These are phyloP conservation scores for Coemansia erecta DNA, from an alignment of 192 early-diverging fungal species.

Conservation along the genomic window DNA sequence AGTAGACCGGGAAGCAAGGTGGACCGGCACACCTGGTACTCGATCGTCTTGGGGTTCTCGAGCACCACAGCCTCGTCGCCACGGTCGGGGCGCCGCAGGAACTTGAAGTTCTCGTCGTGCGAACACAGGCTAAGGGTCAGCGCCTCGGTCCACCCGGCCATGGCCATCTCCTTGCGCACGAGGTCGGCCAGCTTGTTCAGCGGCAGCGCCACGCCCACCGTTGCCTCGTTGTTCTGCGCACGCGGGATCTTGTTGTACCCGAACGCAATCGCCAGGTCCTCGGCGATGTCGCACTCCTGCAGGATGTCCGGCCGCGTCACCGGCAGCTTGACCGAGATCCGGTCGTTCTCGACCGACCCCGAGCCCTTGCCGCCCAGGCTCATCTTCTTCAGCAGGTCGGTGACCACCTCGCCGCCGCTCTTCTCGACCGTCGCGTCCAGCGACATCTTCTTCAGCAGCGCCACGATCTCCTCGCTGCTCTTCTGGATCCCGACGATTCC, in stretches of 20 bases:
- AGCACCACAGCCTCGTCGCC: slow-evolving; percentile 81
- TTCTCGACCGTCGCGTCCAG: slow-evolving; percentile 60
- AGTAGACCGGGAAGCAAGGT: slow-evolving; percentile 88
- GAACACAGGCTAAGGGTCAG: slow-evolving; percentile 95
- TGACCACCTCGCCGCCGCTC: slow-evolving; percentile 8
- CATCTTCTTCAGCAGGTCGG: slow-evolving; percentile 30
- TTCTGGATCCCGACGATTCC: slow-evolving; percentile 74
- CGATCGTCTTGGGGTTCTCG: slow-evolving; percentile 86
- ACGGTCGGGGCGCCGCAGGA: slow-evolving; percentile 77
- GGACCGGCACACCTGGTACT: slow-evolving; percentile 92
- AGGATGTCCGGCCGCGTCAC: slow-evolving; percentile 92
- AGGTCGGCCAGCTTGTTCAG: slow-evolving; percentile 91
- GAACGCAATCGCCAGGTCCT: slow-evolving; percentile 95
- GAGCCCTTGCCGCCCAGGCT: neutral
- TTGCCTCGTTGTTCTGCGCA: slow-evolving; percentile 73
- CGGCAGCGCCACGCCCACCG: slow-evolving; percentile 83
- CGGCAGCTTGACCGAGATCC: slow-evolving; percentile 77
- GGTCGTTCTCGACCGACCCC: slow-evolving; percentile 1
- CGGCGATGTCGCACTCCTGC: slow-evolving; percentile 96
- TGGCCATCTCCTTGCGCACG: slow-evolving; percentile 81
- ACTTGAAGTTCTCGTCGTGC: slow-evolving; percentile 94
- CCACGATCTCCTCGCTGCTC: slow-evolving; percentile 65
- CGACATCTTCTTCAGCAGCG: slow-evolving; percentile 84
- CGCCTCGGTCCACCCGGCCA: slow-evolving; percentile 92
- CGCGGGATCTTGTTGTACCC: slow-evolving; percentile 93